phyloP scores from a whole-genome alignment of 1,284 basidiomycete genomes.

The Vanrija humicola region DNA sequence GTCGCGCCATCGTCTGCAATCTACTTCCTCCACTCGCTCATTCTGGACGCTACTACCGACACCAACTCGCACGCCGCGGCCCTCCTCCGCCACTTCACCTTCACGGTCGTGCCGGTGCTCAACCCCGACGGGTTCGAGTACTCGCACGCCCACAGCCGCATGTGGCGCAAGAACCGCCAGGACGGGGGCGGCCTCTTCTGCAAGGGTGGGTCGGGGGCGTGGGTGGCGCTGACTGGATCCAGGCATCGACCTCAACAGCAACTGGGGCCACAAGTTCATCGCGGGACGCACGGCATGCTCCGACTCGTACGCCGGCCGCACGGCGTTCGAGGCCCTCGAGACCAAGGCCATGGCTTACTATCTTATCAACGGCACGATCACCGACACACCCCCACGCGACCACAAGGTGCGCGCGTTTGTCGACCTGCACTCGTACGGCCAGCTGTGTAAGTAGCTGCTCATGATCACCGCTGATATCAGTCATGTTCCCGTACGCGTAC shows the following conservation, averaged over 20 bases:
- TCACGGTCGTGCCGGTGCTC: conserved; percentile 71
- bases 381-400: conserved; percentile 1
- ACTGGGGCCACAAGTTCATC: conserved; percentile 56
- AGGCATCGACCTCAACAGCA: conserved; percentile 77
- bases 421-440: conserved; percentile 77
- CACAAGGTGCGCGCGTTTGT: conserved; percentile 56
- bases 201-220: conserved; percentile 36
- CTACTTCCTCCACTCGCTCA: conserved; percentile 68
- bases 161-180: conserved; percentile 83
- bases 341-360: conserved; percentile 70
- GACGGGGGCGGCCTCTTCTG: conserved; percentile 43
- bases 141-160: conserved; percentile 60
- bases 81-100: conserved; percentile 62
- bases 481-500: conserved; percentile 68
- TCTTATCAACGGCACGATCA: conserved; percentile 51
- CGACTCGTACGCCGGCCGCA: conserved; percentile 66
- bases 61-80: conserved; percentile 22
- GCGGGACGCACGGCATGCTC: conserved; percentile 53
- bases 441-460: conserved; percentile 62
- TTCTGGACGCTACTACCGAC: conserved; percentile 53
- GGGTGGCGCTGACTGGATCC: conserved; percentile 25
- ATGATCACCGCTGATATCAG: conserved; percentile 18
- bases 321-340: conserved; percentile 71
- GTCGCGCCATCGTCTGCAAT: conserved; percentile 69
- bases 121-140: conserved; percentile 82